Percentiles rank a stretch among this genome's conserved stretches.
These are phyloP conservation scores for Penicillium decumbens DNA, from an alignment of 2,329 filamentous ascomycete genomes.

Conservation along the genomic window DNA sequence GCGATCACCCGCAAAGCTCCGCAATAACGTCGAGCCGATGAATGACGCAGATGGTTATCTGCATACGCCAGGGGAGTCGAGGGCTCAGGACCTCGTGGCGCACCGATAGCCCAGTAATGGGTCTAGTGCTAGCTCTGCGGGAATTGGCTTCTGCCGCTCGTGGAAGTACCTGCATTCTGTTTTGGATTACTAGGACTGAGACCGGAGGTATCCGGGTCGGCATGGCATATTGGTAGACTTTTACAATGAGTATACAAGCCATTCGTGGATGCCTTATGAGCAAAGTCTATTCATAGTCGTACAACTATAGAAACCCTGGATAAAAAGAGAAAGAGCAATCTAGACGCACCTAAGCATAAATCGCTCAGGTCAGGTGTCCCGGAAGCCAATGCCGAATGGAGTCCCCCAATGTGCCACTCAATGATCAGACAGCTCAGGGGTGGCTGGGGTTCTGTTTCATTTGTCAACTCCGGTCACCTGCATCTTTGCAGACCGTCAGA, in stretches of 20 bases:
- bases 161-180: not conserved
- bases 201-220: no score
- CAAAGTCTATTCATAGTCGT: not conserved
- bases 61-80: not conserved
- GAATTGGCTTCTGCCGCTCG: not conserved
- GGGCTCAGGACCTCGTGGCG: not conserved
- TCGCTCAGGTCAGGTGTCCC: constrained; percentile 3
- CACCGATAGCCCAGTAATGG: not conserved
- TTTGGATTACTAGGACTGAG: not conserved
- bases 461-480: constrained; percentile 26
- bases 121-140: not conserved
- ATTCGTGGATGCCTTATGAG: not conserved
- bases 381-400: not conserved
- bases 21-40: constrained; percentile 12
- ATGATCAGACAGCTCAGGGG: constrained; percentile 1
- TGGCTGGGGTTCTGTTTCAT: constrained; percentile 18
- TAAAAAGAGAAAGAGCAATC: not conserved
- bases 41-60: not conserved
- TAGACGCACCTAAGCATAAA: not conserved
- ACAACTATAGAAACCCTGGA: not conserved
- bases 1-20: constrained; percentile 20
- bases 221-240: no score
- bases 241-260: not conserved
- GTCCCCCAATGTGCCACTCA: not conserved
- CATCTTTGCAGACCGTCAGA: constrained; percentile 12